A percentile compares a stretch with the other conserved stretches of the same genome.
These are phyloP conservation scores for Coriaria nepalensis DNA, from an alignment of 306 rosid genomes.

Conservation along the genomic window DNA sequence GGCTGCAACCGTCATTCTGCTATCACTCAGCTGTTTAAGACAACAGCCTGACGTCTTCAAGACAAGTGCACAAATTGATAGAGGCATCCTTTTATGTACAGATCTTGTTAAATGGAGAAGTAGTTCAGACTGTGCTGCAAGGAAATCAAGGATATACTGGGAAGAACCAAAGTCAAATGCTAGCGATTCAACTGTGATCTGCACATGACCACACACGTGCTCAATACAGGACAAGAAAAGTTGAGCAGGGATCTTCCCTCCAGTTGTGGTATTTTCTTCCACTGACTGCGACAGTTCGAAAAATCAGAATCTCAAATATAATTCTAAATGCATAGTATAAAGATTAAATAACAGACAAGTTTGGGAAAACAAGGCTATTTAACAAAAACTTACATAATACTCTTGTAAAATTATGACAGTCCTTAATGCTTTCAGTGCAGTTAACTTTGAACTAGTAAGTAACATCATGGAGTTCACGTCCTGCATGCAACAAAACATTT, in stretches of 20 bases:
- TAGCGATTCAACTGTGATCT: constrained; percentile 41
- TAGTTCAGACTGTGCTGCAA: constrained; percentile 53
- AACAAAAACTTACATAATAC: constrained; percentile 50
- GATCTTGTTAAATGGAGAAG: constrained; percentile 49
- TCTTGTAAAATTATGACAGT: constrained; percentile 41
- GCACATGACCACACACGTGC: constrained; percentile 48
- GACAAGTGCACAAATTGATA: constrained; percentile 34
- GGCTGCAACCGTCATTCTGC: constrained; percentile 32
- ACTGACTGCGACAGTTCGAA: constrained; percentile 39
- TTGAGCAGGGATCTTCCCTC: constrained; percentile 32
- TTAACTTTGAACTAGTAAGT: constrained; percentile 58
- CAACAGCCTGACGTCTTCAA: constrained; percentile 55
- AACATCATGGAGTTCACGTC: constrained; percentile 50
- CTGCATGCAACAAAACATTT: constrained; percentile 55
- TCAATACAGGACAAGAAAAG: constrained; percentile 42
- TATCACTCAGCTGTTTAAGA: constrained; percentile 50
- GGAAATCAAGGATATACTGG: constrained; percentile 45
- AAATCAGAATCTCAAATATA: too few relatives aligned
- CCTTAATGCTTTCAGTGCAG: constrained; percentile 52
- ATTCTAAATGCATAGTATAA: background rate
- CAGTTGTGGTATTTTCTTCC: constrained; percentile 20
- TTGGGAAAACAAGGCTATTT: too few relatives aligned
- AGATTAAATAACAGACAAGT: background rate
- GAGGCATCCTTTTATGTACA: constrained; percentile 32
- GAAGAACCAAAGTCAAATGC: constrained; percentile 41